These are phyloP conservation scores for Trifolium pratense DNA, from an alignment of 306 rosid species.

Conservation along the genomic window DNA sequence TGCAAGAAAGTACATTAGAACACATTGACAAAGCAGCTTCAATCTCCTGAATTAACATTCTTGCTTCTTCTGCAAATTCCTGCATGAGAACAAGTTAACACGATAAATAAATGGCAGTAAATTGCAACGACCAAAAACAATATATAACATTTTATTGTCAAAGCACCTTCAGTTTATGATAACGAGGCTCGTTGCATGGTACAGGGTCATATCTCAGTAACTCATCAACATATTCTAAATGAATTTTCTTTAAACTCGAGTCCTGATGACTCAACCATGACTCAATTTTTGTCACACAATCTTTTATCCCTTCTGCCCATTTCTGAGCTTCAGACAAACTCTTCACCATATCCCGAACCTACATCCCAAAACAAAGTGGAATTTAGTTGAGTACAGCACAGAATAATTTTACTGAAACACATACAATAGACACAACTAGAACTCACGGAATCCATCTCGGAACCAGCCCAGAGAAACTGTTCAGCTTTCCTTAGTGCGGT, in stretches of 20 bases:
- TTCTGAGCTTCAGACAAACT: slow-evolving; percentile 68
- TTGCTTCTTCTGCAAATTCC: slow-evolving; percentile 78
- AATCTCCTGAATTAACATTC: slow-evolving; percentile 59
- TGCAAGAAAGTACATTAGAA: slow-evolving; percentile 56
- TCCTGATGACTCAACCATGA: slow-evolving; percentile 52
- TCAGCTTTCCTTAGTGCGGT: slow-evolving; percentile 75
- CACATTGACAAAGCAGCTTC: slow-evolving; percentile 54
- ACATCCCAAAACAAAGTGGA: slow-evolving; percentile 43
- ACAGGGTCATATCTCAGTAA: slow-evolving; percentile 60
- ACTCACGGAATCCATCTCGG: slow-evolving; percentile 93
- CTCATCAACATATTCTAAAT: slow-evolving; percentile 59
- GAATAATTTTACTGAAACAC: slow-evolving; percentile 23
- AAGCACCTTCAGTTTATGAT: slow-evolving; percentile 78
- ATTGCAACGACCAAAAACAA: slow-evolving; percentile 34
- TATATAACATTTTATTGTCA: slow-evolving; percentile 32
- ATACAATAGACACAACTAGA: slow-evolving; percentile 37
- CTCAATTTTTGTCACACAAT: slow-evolving; percentile 69
- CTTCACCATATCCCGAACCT: slow-evolving; percentile 80
- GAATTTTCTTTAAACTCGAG: slow-evolving; percentile 56
- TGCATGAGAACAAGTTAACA: slow-evolving; percentile 44
- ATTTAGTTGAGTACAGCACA: slow-evolving; percentile 23
- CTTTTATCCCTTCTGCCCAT: slow-evolving; percentile 80
- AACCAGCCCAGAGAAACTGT: slow-evolving; percentile 98
- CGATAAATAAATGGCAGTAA: slow-evolving; percentile 30
- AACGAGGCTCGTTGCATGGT: slow-evolving; percentile 75